Base-by-base conservation (phyloP, 2,329 filamentous ascomycete genomes). In the Xylariaceae sp. region DNA sequence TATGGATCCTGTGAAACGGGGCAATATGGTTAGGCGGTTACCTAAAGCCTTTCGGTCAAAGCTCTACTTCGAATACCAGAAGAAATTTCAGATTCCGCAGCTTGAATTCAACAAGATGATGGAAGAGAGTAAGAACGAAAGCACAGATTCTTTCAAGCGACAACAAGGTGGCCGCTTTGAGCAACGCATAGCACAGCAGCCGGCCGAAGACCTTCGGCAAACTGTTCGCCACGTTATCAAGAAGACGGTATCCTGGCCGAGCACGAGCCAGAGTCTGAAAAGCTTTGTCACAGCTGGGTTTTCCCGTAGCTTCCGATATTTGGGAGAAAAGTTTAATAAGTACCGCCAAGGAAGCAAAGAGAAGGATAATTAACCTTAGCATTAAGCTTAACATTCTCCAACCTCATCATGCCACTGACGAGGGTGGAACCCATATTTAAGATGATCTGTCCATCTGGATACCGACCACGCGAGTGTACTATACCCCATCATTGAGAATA, bases 11-110 rank as follows among this genome's bases (percentile, higher is more conserved):
- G 78, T 91, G 56, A 92, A 90, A 69, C 87, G 95, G 55, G 92
- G 91, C 16, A 99, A 99, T 75, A 99, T 99, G 91, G 94, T 99
- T 8, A 87, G 95, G 4, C 88, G 95, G 11, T 79, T 99, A 9
- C 95, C 95, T 3, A 89, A 89, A 67, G 82, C 87, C 5, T 98
- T 99, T 81, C 86, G 95, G 33, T 86, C 90, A 51, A 93, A 92
- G 57, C 79, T 99, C 0, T 99, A 99, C 77, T 96, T 96, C 74
- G 87, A 93, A 68, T 99, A 97, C 74, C 93, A 96, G 73, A 87
- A 89, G 71, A 94, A 96, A 69, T 96, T 93, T 69, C 83, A 85
- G 53, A 95, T 99, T 39, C 92, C 94, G 0, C 87, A 87, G 14
- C 83, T 85, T 4, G 92, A 96, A 53, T 99, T 96, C 73, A 81